phyloP scores from a whole-genome alignment of 2,329 filamentous ascomycete species.

The Hymenoscyphus occultus region DNA sequence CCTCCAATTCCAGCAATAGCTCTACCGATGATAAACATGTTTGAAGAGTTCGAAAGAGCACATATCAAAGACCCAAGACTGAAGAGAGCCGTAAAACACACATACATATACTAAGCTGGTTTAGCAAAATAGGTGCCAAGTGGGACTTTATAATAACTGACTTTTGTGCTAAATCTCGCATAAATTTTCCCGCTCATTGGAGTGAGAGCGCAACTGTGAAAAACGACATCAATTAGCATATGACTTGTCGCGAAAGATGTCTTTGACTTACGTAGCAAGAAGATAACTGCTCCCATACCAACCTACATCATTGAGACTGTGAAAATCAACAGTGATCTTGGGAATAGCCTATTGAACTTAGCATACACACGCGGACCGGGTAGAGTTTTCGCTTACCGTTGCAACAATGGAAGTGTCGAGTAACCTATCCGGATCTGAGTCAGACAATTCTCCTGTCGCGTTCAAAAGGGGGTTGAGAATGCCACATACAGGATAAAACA shows the following conservation, averaged over 20 bases:
- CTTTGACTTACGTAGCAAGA: conserved; percentile 37
- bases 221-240: conserved; percentile 15
- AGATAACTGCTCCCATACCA: conserved; percentile 54
- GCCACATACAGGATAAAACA: conserved; percentile 42
- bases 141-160: conserved; percentile 13
- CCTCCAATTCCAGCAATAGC: conserved; percentile 52
- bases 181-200: conserved; percentile 53
- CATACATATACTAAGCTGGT: conserved; percentile 38
- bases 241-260: background rate
- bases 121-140: background rate
- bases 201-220: conserved; percentile 46
- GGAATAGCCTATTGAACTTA: conserved; percentile 41
- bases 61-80: conserved; percentile 56
- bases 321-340: conserved; percentile 49
- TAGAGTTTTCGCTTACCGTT: conserved; percentile 39
- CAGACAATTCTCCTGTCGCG: too few relatives aligned
- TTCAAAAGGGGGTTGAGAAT: too few relatives aligned
- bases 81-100: conserved; percentile 48
- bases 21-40: conserved; percentile 54
- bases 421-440: conserved; percentile 26
- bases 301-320: conserved; percentile 50
- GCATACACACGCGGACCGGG: background rate
- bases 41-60: conserved; percentile 45
- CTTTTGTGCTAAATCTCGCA: conserved; percentile 40
- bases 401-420: conserved; percentile 53